Evolutionary conservation across 1,284 basidiomycete species (phyloP), one percentile per base, ranked within the genome.

Genomic region (Apiotrichum veenhuisii): DNA sequence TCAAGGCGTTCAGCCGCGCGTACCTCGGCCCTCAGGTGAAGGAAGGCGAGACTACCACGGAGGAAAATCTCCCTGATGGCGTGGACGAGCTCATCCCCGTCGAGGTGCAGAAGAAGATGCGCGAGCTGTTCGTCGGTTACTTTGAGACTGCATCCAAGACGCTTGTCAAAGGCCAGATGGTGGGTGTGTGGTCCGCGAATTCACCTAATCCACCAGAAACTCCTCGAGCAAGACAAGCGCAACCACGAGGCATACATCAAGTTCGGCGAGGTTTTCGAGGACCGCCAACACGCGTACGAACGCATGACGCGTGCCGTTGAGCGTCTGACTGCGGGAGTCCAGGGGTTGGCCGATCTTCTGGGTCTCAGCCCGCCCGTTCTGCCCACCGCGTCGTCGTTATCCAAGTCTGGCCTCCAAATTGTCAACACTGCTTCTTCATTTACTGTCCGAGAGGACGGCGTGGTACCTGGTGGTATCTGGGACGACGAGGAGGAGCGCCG

Each of bases 241-340:
- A 98, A 98, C 66, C 94, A 97, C 69, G 95, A 98, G 79, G 96
- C 95, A 56, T 98, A 98, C 74, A 98, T 98, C 68, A 89, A 91
- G 38, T 97, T 92, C 1, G 95, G 95, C 25, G 94, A 98, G 77
- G 97, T 99, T 64, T 98, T 99, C 66, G 96, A 99, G 73, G 96
- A 99, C 76, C 86, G 96, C 20, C 93, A 98, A 73, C 93, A 98
- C 75, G 90, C 88, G 15, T 98, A 98, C 73, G 96, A 99, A 79
- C 94, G 92, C 78, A 94, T 97, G 88, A 91, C 92, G 15, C 93
- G 91, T 74, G 84, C 85, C 36, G 96, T 97, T 67, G 95, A 98
- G 77, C 91, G 93, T 59, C 78, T 97, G 18, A 83, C 92, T 45
- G 80, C 86, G 15, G 90, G 85, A 63, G 91, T 92, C 54, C 90